Base-by-base conservation (phyloP, 179 eudicot genomes). In the Gypsophila paniculata region DNA sequence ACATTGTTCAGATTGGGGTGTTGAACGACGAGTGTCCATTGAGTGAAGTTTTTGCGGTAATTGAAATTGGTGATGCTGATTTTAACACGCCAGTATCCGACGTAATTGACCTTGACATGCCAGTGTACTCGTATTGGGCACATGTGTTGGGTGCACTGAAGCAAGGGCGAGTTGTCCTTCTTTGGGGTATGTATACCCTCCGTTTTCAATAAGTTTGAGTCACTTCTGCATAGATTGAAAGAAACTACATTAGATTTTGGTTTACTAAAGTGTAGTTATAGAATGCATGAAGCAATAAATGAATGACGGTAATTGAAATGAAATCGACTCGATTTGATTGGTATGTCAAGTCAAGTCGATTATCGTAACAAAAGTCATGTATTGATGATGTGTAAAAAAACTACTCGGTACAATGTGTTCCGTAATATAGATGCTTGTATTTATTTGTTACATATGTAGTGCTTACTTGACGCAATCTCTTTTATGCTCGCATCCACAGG, bases 101-200 rank as follows among this genome's bases (percentile, higher is more conserved):
- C 86, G 82, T 91, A 91, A 65, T 89, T 91, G 19, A 77, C 65
- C 82, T 91, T 91, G 26, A 91, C 89, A 39, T 91, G 97, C 97
- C 97, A 91, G 64, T 91, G 97, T 57, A 91, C 86, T 19, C 95
- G 86, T 17, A 91, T 65, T 0, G 97, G 97, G 79, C 97, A 91
- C 95, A 91, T 89, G 48, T 91, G 97, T 32, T 79, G 87, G 14
- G 91, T 90, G 82, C 95, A 89, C 6, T 85, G 90, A 54, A 91
- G 66, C 71, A 91, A 74, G 0, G 95, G 87, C 0, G 91, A 32
- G 67, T 78, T 80, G 32, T 87, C 88, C 60, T 87, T 89, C 64
- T 80, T 86, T 1, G 91, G 91, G 5, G 90, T 86, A 74, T 90
- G 86, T 34, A 88, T 34, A 58, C 90, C 91, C 25, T 68, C 86